Conservation (phyloP, 768 basidiomycete genomes). For the Asterophora lycoperdoides region DNA sequence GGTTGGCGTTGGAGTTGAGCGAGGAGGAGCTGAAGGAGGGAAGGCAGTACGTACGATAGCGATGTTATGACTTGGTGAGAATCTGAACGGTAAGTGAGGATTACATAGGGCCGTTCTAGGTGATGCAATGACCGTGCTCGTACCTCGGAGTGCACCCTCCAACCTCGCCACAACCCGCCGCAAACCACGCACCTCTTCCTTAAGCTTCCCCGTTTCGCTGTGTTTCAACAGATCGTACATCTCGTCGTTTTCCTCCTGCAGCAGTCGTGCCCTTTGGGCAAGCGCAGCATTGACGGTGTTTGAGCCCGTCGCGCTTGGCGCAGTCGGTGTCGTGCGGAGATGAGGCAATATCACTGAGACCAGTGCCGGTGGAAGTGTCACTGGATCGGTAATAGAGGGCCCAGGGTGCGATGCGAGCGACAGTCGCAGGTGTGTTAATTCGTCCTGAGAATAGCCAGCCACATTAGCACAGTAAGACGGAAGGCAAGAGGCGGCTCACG, state of each 20-base stretch:
- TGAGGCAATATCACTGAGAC: constrained; percentile 68
- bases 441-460: constrained; percentile 48
- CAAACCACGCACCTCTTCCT: constrained; percentile 75
- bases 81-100: constrained; percentile 39
- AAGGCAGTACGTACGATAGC: constrained; percentile 57
- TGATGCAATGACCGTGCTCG: constrained; percentile 12
- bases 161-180: constrained; percentile 63
- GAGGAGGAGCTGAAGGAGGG: constrained; percentile 12
- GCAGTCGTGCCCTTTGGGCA: constrained; percentile 62
- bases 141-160: constrained; percentile 76
- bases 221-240: constrained; percentile 70
- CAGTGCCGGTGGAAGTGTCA: constrained; percentile 68
- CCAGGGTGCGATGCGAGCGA: constrained; percentile 58
- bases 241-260: constrained; percentile 89
- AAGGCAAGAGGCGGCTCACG: constrained; percentile 40
- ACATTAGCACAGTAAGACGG: constrained; percentile 7
- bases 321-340: constrained; percentile 40
- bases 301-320: constrained; percentile 29
- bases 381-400: constrained; percentile 54
- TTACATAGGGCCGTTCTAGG: constrained; percentile 4
- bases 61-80: constrained; percentile 69
- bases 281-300: constrained; percentile 70
- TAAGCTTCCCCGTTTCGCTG: constrained; percentile 75
- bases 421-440: constrained; percentile 64
- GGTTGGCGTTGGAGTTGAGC: constrained; percentile 6